phyloP scores from a whole-genome alignment of 2,329 filamentous ascomycete genomes.

The Myriosclerotinia curreyana region DNA sequence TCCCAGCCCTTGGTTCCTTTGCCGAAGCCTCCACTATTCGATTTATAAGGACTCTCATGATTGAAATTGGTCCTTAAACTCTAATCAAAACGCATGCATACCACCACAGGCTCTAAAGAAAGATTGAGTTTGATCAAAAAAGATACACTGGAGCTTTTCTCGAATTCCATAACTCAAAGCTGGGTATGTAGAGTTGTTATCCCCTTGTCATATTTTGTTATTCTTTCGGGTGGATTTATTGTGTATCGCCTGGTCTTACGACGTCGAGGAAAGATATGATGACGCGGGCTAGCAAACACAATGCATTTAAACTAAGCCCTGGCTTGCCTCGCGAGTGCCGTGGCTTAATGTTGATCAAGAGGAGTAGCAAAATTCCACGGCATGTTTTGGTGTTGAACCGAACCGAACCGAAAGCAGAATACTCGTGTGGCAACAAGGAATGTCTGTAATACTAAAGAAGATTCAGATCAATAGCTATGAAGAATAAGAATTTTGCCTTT shows the following conservation, averaged over 20 bases:
- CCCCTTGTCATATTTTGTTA: background rate
- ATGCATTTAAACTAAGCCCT: background rate
- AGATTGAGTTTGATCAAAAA: background rate
- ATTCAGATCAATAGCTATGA: background rate
- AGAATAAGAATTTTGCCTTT: background rate
- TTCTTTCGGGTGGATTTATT: background rate
- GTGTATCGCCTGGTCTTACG: background rate
- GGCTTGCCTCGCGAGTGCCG: background rate
- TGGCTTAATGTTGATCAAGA: background rate
- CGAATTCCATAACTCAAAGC: background rate
- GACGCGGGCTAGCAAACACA: background rate
- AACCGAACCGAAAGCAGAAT: background rate
- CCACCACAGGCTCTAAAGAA: no score
- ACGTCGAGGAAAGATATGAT: background rate
- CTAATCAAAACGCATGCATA: background rate
- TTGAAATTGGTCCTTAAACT: background rate
- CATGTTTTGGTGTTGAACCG: background rate
- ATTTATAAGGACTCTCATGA: background rate
- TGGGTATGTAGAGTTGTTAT: conserved; percentile 2
- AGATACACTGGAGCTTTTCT: no score
- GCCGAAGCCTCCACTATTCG: conserved; percentile 11
- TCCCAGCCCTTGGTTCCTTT: conserved; percentile 27
- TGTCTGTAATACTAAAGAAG: background rate
- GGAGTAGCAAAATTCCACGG: background rate
- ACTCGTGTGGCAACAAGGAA: background rate